Evolutionary conservation across 768 basidiomycete species (phyloP).

Genomic region (Boletus barrowsii): DNA sequence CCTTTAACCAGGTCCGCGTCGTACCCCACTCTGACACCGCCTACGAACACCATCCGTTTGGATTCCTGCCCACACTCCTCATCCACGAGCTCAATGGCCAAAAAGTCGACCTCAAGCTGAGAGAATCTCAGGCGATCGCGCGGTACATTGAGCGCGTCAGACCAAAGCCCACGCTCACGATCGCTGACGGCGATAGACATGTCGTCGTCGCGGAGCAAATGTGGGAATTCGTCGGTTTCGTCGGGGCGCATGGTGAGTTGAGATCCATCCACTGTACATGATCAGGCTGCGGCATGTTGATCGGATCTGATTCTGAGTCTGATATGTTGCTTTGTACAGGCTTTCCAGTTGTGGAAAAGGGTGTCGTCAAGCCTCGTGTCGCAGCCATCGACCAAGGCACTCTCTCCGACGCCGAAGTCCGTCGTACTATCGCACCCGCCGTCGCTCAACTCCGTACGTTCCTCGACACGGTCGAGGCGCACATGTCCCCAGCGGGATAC

Average conservation of each 20-base stretch:
- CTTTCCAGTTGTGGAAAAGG: conserved; percentile 28
- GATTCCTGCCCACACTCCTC: conserved; percentile 31
- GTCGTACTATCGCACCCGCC: conserved; percentile 12
- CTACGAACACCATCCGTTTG: conserved; percentile 29
- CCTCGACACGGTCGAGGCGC: conserved; percentile 14
- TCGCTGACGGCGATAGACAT: conserved; percentile 20
- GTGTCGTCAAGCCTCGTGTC: conserved; percentile 32
- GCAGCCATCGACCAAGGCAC: conserved; percentile 23
- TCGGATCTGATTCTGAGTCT: neutral
- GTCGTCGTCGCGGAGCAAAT: conserved; percentile 26
- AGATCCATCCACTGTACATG: neutral
- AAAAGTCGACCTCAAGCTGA: conserved; percentile 22
- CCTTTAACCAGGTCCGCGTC: conserved; percentile 26
- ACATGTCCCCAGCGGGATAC: conserved; percentile 28
- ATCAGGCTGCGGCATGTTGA: too few relatives aligned
- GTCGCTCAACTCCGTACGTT: conserved; percentile 17
- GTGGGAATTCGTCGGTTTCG: conserved; percentile 34
- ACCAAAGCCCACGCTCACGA: conserved; percentile 25
- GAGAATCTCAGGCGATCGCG: conserved; percentile 30
- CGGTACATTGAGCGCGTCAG: conserved; percentile 29
- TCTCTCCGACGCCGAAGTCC: conserved; percentile 23
- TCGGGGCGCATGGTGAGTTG: conserved; percentile 21
- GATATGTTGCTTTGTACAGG: conserved; percentile 9
- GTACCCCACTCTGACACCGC: conserved; percentile 29
- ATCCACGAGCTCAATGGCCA: conserved; percentile 26